Conservation (phyloP, 495 filamentous ascomycete genomes). For the Talaromyces wortmannii region DNA sequence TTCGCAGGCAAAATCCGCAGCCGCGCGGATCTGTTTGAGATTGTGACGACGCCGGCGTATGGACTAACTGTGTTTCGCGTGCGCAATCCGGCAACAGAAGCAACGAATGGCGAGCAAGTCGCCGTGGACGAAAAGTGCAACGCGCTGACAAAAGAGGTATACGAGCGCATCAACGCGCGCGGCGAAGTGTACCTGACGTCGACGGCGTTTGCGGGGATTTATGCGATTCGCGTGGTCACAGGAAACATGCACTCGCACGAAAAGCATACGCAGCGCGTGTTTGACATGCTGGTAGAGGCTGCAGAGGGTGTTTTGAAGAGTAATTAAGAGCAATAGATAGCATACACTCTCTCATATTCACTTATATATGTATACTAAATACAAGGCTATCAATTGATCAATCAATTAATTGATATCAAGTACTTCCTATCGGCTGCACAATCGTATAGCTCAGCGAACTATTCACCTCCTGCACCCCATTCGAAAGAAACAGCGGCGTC, state of each 20-base stretch:
- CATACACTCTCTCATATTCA: too few relatives aligned
- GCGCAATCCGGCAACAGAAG: conserved; percentile 20
- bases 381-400: too few relatives aligned
- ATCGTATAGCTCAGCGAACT: conserved; percentile 17
- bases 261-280: conserved; percentile 64
- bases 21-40: conserved; percentile 68
- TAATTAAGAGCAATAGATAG: not conserved
- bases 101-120: not conserved
- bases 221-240: conserved; percentile 77
- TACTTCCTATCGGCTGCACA: conserved; percentile 16
- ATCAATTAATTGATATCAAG: too few relatives aligned
- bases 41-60: conserved; percentile 71
- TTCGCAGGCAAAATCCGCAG: conserved; percentile 55
- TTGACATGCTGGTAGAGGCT: conserved; percentile 66
- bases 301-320: conserved; percentile 50
- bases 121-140: conserved; percentile 48
- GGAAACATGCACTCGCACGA: conserved; percentile 63
- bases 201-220: conserved; percentile 65
- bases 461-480: conserved; percentile 23
- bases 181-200: conserved; percentile 84
- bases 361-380: not conserved
- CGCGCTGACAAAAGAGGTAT: conserved; percentile 66
- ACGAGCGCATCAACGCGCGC: conserved; percentile 65
- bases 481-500: conserved; percentile 28
- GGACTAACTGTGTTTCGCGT: conserved; percentile 70